Evolutionary conservation across 2,329 filamentous ascomycete genomes (phyloP).

Genomic region (Camillea tinctor): DNA sequence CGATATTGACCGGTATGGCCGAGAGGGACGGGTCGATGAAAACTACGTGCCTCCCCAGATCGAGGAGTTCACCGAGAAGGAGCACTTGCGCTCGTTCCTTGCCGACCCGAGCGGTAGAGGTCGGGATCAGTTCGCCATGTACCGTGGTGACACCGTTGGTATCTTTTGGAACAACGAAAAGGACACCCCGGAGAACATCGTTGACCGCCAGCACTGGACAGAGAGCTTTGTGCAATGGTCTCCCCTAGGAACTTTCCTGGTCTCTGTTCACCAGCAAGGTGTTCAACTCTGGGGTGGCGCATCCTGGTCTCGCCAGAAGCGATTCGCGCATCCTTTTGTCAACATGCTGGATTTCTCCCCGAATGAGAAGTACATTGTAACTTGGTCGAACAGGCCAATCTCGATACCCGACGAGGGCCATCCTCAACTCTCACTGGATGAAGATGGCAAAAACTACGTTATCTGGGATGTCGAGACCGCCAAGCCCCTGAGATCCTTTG

Average conservation of each 20-base stretch:
- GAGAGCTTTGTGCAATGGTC: constrained; percentile 99
- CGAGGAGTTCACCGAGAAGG: constrained; percentile 84
- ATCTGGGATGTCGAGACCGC: constrained; percentile 95
- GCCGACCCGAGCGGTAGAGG: constrained; percentile 76
- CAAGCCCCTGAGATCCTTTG: constrained; percentile 88
- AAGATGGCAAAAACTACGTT: constrained; percentile 99
- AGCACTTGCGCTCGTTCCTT: constrained; percentile 92
- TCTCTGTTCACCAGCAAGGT: constrained; percentile 92
- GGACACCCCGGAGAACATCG: constrained; percentile 80
- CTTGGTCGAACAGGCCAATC: constrained; percentile 94
- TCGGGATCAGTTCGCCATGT: constrained; percentile 95
- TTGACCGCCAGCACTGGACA: constrained; percentile 95
- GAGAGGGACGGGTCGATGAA: constrained; percentile 90
- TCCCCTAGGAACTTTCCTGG: constrained; percentile 87
- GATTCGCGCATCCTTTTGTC: constrained; percentile 93
- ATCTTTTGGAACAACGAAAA: constrained; percentile 99
- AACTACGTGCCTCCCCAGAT: constrained; percentile 81
- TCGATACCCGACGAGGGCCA: constrained; percentile 86
- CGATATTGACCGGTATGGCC: constrained; percentile 93
- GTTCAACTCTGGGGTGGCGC: constrained; percentile 95
- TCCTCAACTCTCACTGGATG: constrained; percentile 79
- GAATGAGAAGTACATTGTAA: constrained; percentile 86
- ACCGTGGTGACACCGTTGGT: constrained; percentile 84
- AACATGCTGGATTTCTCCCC: constrained; percentile 97
- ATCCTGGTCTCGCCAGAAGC: constrained; percentile 85